These are phyloP conservation scores for Trichosporon sp. DNA, from an alignment of 1,284 basidiomycete genomes.

Conservation along the genomic window DNA sequence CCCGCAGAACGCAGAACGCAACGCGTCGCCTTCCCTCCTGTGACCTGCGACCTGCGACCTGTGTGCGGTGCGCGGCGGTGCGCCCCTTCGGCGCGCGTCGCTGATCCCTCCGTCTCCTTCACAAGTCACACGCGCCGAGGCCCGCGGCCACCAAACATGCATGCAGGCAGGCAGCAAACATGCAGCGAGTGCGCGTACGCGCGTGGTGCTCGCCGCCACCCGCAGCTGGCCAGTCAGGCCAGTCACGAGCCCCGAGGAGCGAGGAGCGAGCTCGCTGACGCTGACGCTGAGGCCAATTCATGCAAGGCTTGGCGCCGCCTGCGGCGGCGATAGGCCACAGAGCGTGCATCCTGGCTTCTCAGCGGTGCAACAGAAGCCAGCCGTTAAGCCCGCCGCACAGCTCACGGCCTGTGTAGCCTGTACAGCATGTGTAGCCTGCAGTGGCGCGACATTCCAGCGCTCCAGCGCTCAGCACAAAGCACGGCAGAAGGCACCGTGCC, in stretches of 20 bases:
- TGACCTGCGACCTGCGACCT: no score
- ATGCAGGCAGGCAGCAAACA: no score
- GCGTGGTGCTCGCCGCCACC: not conserved
- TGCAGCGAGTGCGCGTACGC: no score
- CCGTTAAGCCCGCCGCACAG: not conserved
- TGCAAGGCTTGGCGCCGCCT: not conserved
- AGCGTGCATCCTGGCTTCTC: not conserved
- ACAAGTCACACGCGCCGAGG: not conserved
- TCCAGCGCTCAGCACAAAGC: no score
- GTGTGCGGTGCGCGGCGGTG: not conserved
- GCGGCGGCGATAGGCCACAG: no score
- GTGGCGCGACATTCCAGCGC: no score
- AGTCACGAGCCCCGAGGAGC: no score
- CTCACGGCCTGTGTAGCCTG: no score
- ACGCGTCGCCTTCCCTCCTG: no score
- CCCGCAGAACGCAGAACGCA: not conserved
- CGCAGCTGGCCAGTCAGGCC: not conserved
- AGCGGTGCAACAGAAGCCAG: not conserved
- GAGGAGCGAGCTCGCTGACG: not conserved
- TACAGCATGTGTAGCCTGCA: no score
- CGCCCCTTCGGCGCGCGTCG: not conserved
- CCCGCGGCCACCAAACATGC: not conserved
- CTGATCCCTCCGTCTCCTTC: not conserved
- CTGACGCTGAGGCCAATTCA: not conserved
- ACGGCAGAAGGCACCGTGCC: not conserved